Evolutionary conservation across 1,139 yeast species (phyloP).

Genomic region (Scheffersomyces segobiensis): DNA sequence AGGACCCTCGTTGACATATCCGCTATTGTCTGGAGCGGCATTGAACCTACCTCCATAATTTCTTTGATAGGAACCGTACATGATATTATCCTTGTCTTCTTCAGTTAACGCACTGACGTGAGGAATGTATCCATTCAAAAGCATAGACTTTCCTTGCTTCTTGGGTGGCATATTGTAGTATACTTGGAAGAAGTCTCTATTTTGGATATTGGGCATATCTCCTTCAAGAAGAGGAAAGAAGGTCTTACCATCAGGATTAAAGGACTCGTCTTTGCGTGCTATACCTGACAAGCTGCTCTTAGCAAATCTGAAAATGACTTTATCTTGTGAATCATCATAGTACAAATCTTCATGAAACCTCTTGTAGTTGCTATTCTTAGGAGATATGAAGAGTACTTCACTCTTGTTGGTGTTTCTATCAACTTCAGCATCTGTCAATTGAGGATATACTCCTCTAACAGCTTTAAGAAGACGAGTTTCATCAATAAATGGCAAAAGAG

Average conservation of each 20-base stretch:
- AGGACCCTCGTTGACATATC: slow-evolving; percentile 45
- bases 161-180: slow-evolving; percentile 59
- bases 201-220: slow-evolving; percentile 57
- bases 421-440: slow-evolving; percentile 66
- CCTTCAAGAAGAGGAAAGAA: slow-evolving; percentile 64
- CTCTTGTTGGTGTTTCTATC: slow-evolving; percentile 67
- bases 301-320: slow-evolving; percentile 45
- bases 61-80: slow-evolving; percentile 37
- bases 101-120: slow-evolving; percentile 60
- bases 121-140: slow-evolving; percentile 75
- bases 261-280: slow-evolving; percentile 46
- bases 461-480: slow-evolving; percentile 68
- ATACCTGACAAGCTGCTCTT: slow-evolving; percentile 69
- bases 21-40: slow-evolving; percentile 34
- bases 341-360: slow-evolving; percentile 36
- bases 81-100: slow-evolving; percentile 67
- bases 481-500: slow-evolving; percentile 86
- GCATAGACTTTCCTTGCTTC: slow-evolving; percentile 70
- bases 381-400: slow-evolving; percentile 63
- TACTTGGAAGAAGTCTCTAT: slow-evolving; percentile 54
- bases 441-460: slow-evolving; percentile 64
- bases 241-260: slow-evolving; percentile 46
- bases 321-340: slow-evolving; percentile 21
- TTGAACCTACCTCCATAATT: slow-evolving; percentile 33
- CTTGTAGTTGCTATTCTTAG: slow-evolving; percentile 50